These are phyloP conservation scores for Boletales sp. DNA, from an alignment of 768 basidiomycete genomes.

Conservation along the genomic window DNA sequence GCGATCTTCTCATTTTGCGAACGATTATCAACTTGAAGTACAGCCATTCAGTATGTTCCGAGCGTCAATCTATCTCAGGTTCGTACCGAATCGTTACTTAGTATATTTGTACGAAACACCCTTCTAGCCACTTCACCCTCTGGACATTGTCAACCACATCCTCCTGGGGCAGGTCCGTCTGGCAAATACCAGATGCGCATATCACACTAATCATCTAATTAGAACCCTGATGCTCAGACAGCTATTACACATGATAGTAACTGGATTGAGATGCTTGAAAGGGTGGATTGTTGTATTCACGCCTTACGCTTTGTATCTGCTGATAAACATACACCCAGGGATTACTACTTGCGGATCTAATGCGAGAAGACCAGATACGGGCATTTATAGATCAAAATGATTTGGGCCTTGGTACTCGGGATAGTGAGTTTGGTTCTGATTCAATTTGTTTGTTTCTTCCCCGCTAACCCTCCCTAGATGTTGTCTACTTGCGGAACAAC, in stretches of 20 bases:
- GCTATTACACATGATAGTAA: conserved; percentile 9
- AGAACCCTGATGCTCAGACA: conserved; percentile 1
- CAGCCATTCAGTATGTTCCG: not conserved
- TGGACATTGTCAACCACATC: conserved; percentile 4
- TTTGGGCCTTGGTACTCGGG: not conserved
- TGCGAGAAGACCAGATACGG: not conserved
- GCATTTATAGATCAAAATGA: not conserved
- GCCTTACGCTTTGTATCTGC: not conserved
- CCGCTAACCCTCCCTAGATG: not conserved
- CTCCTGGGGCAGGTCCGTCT: conserved; percentile 5
- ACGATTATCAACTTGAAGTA: no score
- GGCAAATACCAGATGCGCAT: not conserved
- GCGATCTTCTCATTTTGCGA: no score
- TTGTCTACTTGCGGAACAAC: not conserved
- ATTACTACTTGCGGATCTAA: not conserved
- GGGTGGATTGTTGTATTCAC: not conserved
- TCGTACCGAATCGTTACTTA: not conserved
- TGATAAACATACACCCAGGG: not conserved
- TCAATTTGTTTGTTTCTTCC: no score
- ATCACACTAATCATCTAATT: not conserved
- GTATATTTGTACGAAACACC: no score
- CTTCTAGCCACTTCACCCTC: conserved; percentile 3
- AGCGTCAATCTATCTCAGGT: not conserved
- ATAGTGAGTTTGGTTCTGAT: no score
- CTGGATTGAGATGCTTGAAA: conserved; percentile 7